Evolutionary conservation across 2,329 filamentous ascomycete species (phyloP).

Genomic region (Scopulariopsis brevicaulis): DNA sequence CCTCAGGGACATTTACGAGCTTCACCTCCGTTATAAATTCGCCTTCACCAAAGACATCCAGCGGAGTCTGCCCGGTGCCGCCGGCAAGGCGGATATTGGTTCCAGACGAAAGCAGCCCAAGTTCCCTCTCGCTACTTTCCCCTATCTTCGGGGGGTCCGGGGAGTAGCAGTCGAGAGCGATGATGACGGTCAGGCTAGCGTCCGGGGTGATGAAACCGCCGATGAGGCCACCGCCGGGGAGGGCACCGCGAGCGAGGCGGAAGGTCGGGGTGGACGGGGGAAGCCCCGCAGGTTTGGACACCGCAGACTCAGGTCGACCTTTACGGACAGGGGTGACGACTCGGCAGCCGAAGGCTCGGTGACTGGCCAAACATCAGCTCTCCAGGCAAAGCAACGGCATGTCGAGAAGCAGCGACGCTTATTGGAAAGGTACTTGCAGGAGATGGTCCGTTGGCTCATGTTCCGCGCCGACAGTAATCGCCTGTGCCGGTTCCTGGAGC

Average conservation of each 20-base stretch:
- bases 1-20: constrained; percentile 78
- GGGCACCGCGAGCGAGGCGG: constrained; percentile 21
- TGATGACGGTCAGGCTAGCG: constrained; percentile 47
- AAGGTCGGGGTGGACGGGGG: constrained; percentile 4
- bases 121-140: constrained; percentile 82
- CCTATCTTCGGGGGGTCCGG: constrained; percentile 73
- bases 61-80: constrained; percentile 54
- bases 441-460: constrained; percentile 93
- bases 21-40: constrained; percentile 89
- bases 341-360: constrained; percentile 23
- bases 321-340: constrained; percentile 33
- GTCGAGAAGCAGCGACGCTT: constrained; percentile 74
- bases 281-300: constrained; percentile 9
- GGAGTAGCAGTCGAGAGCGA: constrained; percentile 70
- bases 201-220: constrained; percentile 34
- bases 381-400: constrained; percentile 47
- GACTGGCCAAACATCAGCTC: constrained; percentile 22
- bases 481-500: constrained; percentile 87
- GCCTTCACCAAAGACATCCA: constrained; percentile 60
- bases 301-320: constrained; percentile 30
- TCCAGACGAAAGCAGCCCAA: constrained; percentile 64
- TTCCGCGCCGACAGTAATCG: constrained; percentile 94
- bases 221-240: constrained; percentile 52
- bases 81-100: constrained; percentile 29
- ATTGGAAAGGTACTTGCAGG: constrained; percentile 80